Evolutionary conservation across 352 stramenopile genomes (phyloP), one percentile per base, ranked within the genome.

Genomic region (Pythium vanterpoolii): DNA sequence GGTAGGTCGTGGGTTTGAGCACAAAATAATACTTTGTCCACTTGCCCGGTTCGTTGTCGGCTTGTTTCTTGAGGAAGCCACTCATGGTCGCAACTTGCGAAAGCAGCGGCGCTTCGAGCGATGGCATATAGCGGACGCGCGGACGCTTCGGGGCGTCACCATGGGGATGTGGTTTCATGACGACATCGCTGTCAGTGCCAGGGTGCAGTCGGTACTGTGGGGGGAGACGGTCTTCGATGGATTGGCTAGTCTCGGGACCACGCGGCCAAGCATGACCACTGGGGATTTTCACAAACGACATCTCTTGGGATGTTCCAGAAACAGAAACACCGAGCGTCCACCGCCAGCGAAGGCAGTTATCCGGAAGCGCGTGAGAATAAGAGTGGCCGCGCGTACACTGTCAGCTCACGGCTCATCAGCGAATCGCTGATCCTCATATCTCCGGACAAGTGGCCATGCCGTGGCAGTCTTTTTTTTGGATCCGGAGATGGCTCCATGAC

Each of bases 21-120:
- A 83, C 79, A 62, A 95, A 93, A 58, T 77, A 95, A 69, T 93
- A 93, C 50, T 76, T 64, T 52, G 86, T 90, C 85, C 85, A 94
- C 5, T 73, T 68, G 7, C 84, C 84, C 0, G 79, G 77, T 34
- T 91, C 76, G 49, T 92, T 92, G 68, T 90, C 84, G 7, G 80
- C 85, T 54, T 94, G 82, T 55, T 93, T 91, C 38, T 71, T 68
- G 6, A 94, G 52, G 40, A 86, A 86, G 0, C 85, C 85, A 36
- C 67, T 78, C 56, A 72, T 81, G 45, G 76, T 84, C 13, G 68
- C 79, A 16, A 86, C 68, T 23, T 72, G 47, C 18, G 80, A 73
- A 2, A 91, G 30, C 3, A 69, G 48, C 27, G 64, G 38, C 14
- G 82, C 83, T 16, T 82, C 72, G 26, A 71, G 61, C 16, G 81